These are phyloP conservation scores for Brassica carinata DNA, from an alignment of 345 rosid species.

Conservation along the genomic window DNA sequence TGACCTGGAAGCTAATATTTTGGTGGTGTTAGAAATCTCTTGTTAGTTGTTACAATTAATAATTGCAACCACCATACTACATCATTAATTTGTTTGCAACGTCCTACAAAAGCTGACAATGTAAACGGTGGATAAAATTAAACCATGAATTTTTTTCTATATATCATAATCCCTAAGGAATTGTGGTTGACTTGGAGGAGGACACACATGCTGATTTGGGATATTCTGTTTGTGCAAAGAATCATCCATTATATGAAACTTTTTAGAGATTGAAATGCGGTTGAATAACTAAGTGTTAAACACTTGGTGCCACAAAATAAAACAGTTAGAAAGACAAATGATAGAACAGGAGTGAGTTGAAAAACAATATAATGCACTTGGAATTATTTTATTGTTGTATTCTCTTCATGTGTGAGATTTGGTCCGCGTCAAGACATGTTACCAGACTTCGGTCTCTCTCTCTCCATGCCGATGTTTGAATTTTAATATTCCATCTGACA, in stretches of 20 bases:
- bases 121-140: background rate
- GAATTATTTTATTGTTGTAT: conserved; percentile 32
- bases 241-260: conserved; percentile 24
- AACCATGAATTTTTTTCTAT: background rate
- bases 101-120: conserved; percentile 1
- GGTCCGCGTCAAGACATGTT: conserved; percentile 31
- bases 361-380: conserved; percentile 16
- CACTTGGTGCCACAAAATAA: conserved; percentile 30
- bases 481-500: conserved; percentile 35
- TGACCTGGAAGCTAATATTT: conserved; percentile 17
- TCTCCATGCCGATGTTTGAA: conserved; percentile 34
- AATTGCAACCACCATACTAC: conserved; percentile 14
- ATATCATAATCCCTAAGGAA: conserved; percentile 20
- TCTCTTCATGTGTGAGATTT: conserved; percentile 30
- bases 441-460: conserved; percentile 36
- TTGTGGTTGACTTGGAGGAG: conserved; percentile 36
- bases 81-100: conserved; percentile 7
- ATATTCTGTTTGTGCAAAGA: conserved; percentile 40
- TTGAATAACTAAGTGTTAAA: conserved; percentile 33
- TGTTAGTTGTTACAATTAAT: conserved; percentile 28
- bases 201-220: conserved; percentile 24
- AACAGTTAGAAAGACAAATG: conserved; percentile 27
- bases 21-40: conserved; percentile 23
- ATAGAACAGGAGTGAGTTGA: background rate
- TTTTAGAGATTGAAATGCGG: conserved; percentile 21